These are phyloP conservation scores for Collybiopsis confluens DNA, from an alignment of 768 basidiomycete genomes.

Conservation along the genomic window DNA sequence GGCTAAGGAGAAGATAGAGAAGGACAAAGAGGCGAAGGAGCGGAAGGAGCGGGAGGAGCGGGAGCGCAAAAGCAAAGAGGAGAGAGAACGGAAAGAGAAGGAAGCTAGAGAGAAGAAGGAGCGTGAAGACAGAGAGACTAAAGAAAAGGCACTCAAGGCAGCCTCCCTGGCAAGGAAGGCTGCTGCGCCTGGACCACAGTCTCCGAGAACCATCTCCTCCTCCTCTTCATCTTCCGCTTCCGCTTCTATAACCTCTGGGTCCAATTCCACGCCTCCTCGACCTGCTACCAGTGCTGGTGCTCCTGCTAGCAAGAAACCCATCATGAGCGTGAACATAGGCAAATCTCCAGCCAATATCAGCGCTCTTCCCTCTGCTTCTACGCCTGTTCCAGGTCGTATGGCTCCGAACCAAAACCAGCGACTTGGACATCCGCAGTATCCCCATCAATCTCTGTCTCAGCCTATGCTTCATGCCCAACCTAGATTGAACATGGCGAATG, in stretches of 20 bases:
- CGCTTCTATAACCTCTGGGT: neutral
- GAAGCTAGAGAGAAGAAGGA: neutral
- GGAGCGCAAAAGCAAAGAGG: slow-evolving; percentile 1
- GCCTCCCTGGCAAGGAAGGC: neutral
- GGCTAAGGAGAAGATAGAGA: slow-evolving; percentile 7
- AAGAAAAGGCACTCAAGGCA: slow-evolving; percentile 18
- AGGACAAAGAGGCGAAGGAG: neutral
- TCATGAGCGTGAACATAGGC: slow-evolving; percentile 39
- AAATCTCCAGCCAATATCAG: slow-evolving; percentile 45
- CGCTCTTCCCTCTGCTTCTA: slow-evolving; percentile 27
- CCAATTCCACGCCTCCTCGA: neutral
- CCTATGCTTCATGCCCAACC: slow-evolving; percentile 30
- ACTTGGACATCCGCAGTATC: slow-evolving; percentile 12
- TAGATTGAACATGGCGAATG: slow-evolving; percentile 7
- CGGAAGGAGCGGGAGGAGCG: slow-evolving; percentile 1
- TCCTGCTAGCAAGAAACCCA: no score
- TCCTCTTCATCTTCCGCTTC: neutral
- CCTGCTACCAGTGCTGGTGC: slow-evolving; percentile 29
- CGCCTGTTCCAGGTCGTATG: neutral
- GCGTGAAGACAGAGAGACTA: neutral
- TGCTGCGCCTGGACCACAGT: no score
- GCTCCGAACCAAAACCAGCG: neutral
- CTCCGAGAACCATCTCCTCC: neutral
- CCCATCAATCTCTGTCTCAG: slow-evolving; percentile 28
- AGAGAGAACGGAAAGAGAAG: neutral